phyloP scores from a whole-genome alignment of 1,284 basidiomycete species.

The Phlebopus sp. region DNA sequence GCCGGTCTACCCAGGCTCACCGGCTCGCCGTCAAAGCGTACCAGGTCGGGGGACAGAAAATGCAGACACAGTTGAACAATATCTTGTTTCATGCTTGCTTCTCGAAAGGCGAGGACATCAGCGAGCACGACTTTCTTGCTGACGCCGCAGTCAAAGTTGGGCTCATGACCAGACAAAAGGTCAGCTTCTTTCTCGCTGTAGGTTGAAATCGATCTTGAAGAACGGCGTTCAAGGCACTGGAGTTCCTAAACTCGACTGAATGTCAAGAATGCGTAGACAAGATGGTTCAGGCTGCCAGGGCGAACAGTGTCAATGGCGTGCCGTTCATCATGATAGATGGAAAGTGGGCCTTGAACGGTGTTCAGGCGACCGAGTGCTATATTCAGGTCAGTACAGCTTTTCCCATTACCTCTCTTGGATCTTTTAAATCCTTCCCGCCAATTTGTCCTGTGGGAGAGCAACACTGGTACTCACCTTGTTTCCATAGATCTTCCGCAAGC shows the following conservation, averaged over 20 bases:
- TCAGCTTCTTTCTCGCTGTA: conserved; percentile 27
- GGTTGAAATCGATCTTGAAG: neutral
- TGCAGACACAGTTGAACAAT: conserved; percentile 58
- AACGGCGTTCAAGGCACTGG: conserved; percentile 39
- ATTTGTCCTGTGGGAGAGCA: neutral
- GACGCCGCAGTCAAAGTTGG: conserved; percentile 57
- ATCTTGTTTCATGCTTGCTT: conserved; percentile 67
- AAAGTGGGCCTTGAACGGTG: conserved; percentile 75
- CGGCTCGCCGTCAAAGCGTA: conserved; percentile 73
- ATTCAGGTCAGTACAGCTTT: conserved; percentile 51
- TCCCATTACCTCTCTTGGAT: too few species aligned
- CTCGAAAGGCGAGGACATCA: conserved; percentile 64
- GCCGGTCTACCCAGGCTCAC: conserved; percentile 68
- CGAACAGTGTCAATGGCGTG: conserved; percentile 74
- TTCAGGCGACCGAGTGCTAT: conserved; percentile 70
- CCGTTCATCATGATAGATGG: conserved; percentile 79
- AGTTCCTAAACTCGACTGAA: conserved; percentile 69
- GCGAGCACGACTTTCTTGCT: conserved; percentile 55
- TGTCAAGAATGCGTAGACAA: conserved; percentile 62
- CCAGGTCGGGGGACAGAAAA: conserved; percentile 58
- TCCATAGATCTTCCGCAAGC: conserved; percentile 29
- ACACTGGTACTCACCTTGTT: too few species aligned
- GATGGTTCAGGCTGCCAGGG: conserved; percentile 65
- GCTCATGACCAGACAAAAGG: conserved; percentile 63
- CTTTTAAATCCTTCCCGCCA: neutral